Evolutionary conservation across 352 stramenopile species (phyloP).

Genomic region (Phytopythium oedochilum): DNA sequence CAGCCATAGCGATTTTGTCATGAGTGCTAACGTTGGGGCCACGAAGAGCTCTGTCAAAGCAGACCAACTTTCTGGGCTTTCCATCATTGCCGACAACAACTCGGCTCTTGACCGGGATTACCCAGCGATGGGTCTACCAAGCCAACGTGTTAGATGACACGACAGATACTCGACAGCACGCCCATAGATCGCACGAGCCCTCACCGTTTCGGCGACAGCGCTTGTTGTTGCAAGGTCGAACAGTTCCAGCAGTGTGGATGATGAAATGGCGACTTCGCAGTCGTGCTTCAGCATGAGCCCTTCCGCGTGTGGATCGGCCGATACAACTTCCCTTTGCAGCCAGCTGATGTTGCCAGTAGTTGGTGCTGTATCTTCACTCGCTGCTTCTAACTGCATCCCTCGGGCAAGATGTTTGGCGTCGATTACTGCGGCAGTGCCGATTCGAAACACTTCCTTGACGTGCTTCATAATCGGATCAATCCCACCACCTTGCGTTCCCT

Average conservation of each 20-base stretch:
- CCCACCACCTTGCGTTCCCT: background rate
- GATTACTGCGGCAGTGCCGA: background rate
- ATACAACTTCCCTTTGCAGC: conserved; percentile 33
- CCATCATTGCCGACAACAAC: conserved; percentile 20
- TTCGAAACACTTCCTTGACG: conserved; percentile 9
- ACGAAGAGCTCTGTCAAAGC: conserved; percentile 44
- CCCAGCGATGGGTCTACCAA: conserved; percentile 26
- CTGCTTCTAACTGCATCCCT: background rate
- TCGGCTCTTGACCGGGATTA: conserved; percentile 55
- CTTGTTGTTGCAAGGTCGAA: conserved; percentile 38
- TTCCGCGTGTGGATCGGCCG: conserved; percentile 43
- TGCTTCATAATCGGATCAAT: conserved; percentile 24
- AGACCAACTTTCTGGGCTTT: conserved; percentile 40
- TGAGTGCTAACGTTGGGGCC: conserved; percentile 18
- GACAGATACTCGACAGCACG: too few species aligned
- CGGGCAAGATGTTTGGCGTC: background rate
- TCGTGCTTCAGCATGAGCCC: conserved; percentile 60
- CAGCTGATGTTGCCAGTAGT: background rate
- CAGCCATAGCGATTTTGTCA: conserved; percentile 25
- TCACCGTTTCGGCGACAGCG: background rate
- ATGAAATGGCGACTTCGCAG: conserved; percentile 69
- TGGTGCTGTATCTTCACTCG: background rate
- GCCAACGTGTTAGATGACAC: background rate
- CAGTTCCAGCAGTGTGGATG: conserved; percentile 58
- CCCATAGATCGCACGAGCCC: too few species aligned